These are phyloP conservation scores for Odontarrhena argentea DNA, from an alignment of 345 rosid genomes.

Conservation along the genomic window DNA sequence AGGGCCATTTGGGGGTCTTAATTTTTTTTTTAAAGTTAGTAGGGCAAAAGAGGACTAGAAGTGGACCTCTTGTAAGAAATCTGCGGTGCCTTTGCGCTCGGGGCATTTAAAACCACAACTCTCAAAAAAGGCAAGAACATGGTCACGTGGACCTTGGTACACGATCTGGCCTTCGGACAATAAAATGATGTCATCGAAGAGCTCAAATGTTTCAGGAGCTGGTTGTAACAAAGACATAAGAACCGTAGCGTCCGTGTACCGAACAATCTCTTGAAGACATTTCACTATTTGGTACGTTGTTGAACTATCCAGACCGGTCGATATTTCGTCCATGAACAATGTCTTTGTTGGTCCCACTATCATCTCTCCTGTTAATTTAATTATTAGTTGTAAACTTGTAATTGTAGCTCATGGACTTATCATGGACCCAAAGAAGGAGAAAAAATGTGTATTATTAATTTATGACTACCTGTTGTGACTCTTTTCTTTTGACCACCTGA, in stretches of 20 bases:
- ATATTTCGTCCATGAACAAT: conserved; percentile 92
- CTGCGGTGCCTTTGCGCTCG: conserved; percentile 85
- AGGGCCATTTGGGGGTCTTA: neutral
- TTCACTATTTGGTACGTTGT: conserved; percentile 88
- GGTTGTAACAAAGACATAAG: conserved; percentile 87
- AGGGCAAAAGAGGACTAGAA: neutral
- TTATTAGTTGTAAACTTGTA: neutral
- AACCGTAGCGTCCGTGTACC: conserved; percentile 69
- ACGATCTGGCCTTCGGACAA: conserved; percentile 83
- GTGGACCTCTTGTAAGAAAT: conserved; percentile 86
- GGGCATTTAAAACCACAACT: conserved; percentile 78
- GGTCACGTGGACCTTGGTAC: conserved; percentile 83
- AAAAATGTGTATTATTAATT: neutral
- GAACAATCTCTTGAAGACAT: conserved; percentile 80
- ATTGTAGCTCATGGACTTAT: conserved; percentile 9
- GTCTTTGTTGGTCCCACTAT: conserved; percentile 93
- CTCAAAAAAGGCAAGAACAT: conserved; percentile 65
- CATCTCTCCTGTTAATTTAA: conserved; percentile 71
- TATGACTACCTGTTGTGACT: conserved; percentile 75
- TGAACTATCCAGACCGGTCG: conserved; percentile 93
- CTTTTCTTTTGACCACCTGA: conserved; percentile 92
- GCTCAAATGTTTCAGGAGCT: conserved; percentile 89
- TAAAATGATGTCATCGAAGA: conserved; percentile 80
- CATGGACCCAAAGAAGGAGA: conserved; percentile 7
- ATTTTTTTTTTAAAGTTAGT: neutral